phyloP scores from a whole-genome alignment of 768 basidiomycete genomes.

The Russula brevipes region DNA sequence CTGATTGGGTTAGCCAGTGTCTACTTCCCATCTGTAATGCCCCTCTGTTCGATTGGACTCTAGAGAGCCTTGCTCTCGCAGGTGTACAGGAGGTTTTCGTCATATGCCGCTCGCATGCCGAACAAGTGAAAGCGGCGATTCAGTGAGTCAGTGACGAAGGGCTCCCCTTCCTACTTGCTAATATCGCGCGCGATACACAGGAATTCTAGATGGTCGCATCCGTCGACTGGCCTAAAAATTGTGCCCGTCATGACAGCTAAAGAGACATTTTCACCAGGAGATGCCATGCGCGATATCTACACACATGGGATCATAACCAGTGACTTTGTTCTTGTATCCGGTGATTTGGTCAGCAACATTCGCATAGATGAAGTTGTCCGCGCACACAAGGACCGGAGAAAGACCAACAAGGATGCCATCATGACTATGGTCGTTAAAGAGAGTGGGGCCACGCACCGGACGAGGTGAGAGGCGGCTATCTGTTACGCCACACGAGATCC shows the following conservation, averaged over 20 bases:
- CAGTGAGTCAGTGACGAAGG: constrained; percentile 46
- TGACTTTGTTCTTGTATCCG: constrained; percentile 88
- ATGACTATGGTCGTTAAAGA: constrained; percentile 95
- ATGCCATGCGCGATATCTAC: constrained; percentile 92
- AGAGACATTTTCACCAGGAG: constrained; percentile 82
- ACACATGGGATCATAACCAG: constrained; percentile 83
- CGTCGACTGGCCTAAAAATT: constrained; percentile 74
- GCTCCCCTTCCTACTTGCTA: constrained; percentile 4
- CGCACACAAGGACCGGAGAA: constrained; percentile 81
- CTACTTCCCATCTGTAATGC: constrained; percentile 92
- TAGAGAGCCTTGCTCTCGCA: constrained; percentile 90
- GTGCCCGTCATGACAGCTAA: constrained; percentile 81
- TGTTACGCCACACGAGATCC: background rate
- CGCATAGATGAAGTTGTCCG: constrained; percentile 85
- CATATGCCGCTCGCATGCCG: constrained; percentile 86
- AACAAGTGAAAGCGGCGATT: constrained; percentile 79
- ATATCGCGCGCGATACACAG: constrained; percentile 35
- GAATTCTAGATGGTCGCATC: constrained; percentile 80
- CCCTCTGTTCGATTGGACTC: constrained; percentile 91
- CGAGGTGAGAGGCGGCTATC: constrained; percentile 47
- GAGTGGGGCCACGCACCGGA: constrained; percentile 64
- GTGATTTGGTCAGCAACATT: constrained; percentile 91
- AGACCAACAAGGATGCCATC: constrained; percentile 85
- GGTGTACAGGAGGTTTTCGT: constrained; percentile 97
- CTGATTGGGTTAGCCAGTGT: constrained; percentile 46